Evolutionary conservation across 805 yeast species (phyloP).

Genomic region (Candida insectalens): DNA sequence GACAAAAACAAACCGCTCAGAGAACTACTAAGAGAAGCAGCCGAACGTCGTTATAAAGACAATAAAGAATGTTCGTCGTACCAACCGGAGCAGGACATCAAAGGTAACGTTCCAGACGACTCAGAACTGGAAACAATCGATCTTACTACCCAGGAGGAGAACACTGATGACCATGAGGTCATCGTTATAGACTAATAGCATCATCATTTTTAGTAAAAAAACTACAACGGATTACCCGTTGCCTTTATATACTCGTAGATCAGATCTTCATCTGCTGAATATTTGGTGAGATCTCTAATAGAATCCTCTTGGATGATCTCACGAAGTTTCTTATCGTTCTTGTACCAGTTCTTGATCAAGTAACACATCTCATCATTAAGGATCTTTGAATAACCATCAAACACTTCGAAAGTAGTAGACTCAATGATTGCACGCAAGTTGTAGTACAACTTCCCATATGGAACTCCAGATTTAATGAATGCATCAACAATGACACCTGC

Average conservation of each 20-base stretch:
- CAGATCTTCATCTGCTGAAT: constrained; percentile 49
- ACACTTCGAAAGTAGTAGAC: constrained; percentile 43
- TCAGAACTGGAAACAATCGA: constrained; percentile 34
- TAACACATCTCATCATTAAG: constrained; percentile 48
- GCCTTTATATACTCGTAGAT: constrained; percentile 34
- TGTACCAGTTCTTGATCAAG: constrained; percentile 60
- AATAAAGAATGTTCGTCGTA: constrained; percentile 34
- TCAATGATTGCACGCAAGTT: constrained; percentile 54
- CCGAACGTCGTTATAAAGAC: constrained; percentile 50
- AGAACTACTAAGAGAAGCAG: constrained; percentile 46
- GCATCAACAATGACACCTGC: constrained; percentile 52
- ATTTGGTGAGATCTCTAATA: constrained; percentile 34
- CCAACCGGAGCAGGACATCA: constrained; percentile 12
- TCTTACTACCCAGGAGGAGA: constrained; percentile 10
- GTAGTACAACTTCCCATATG: constrained; percentile 57
- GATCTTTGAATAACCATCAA: constrained; percentile 31
- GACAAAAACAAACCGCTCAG: constrained; percentile 21
- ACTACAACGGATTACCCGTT: constrained; percentile 26
- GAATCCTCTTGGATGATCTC: constrained; percentile 41
- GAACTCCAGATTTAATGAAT: constrained; percentile 53
- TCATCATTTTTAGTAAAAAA: not conserved
- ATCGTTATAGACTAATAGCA: constrained; percentile 3
- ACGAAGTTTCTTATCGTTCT: constrained; percentile 51
- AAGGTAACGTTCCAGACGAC: constrained; percentile 29
- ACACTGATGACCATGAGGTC: not conserved